Evolutionary conservation across 2,329 filamentous ascomycete species (phyloP).

Genomic region (Aaosphaeria arxii): DNA sequence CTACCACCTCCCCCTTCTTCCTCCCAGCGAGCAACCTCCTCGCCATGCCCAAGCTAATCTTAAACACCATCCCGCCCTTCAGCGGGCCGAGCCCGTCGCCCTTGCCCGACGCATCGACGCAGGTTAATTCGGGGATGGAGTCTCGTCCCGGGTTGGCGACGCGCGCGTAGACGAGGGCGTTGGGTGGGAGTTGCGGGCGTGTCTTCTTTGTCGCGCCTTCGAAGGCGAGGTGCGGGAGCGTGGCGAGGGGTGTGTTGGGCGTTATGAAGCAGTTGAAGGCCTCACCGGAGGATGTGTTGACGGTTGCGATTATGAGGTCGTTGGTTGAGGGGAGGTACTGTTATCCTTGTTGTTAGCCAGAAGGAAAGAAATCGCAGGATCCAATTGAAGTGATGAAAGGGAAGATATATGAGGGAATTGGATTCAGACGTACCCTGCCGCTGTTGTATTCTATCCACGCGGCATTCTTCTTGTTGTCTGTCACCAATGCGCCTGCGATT

Average conservation of each 20-base stretch:
- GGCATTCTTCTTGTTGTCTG: slow-evolving; percentile 70
- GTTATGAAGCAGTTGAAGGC: slow-evolving; percentile 77
- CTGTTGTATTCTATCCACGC: slow-evolving; percentile 72
- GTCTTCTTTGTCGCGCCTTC: slow-evolving; percentile 92
- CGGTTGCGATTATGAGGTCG: slow-evolving; percentile 85
- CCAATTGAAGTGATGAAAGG: not conserved
- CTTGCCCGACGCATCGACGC: slow-evolving; percentile 80
- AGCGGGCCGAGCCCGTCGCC: slow-evolving; percentile 83
- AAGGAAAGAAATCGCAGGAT: slow-evolving; percentile 25
- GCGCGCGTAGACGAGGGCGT: slow-evolving; percentile 85
- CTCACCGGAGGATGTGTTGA: slow-evolving; percentile 73
- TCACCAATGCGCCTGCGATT: slow-evolving; percentile 64
- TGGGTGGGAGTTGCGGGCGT: slow-evolving; percentile 69
- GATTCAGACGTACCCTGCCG: slow-evolving; percentile 59
- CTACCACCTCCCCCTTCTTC: slow-evolving; percentile 60
- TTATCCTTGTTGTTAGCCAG: slow-evolving; percentile 31
- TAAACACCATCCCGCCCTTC: slow-evolving; percentile 80
- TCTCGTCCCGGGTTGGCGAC: slow-evolving; percentile 60
- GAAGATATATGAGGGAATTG: slow-evolving; percentile 17
- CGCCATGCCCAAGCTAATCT: slow-evolving; percentile 77
- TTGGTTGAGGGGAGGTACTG: slow-evolving; percentile 77
- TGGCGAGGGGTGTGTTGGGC: slow-evolving; percentile 58
- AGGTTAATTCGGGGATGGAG: slow-evolving; percentile 87
- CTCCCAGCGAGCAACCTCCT: slow-evolving; percentile 64
- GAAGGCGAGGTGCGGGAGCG: slow-evolving; percentile 86